A percentile compares a stretch with the other conserved stretches of the same genome.
These are phyloP conservation scores for Acanthamoeba lenticulata DNA, from an alignment of 208 protist species.

Conservation along the genomic window DNA sequence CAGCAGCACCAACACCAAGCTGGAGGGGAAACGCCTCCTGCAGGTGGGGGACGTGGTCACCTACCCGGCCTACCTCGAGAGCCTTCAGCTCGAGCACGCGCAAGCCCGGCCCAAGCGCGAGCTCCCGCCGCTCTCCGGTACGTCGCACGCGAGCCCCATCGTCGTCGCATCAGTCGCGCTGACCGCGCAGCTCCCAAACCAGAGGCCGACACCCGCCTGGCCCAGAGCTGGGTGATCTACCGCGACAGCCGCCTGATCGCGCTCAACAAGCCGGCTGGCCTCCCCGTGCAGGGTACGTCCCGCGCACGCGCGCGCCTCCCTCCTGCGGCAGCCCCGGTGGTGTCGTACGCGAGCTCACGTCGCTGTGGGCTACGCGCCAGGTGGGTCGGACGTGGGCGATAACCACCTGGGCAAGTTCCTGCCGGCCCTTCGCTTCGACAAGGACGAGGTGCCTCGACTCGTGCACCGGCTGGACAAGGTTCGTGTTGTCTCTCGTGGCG, in stretches of 20 bases:
- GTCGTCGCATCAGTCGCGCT: no score
- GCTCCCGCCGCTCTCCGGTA: neutral
- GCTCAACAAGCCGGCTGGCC: conserved; percentile 27
- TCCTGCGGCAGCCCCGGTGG: no score
- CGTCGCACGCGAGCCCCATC: neutral
- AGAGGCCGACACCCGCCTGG: neutral
- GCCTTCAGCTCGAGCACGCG: neutral
- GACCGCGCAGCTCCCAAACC: no score
- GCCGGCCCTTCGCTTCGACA: neutral
- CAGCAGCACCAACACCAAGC: neutral
- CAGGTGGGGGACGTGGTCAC: neutral
- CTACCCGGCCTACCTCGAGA: neutral
- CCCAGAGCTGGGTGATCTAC: conserved; percentile 37
- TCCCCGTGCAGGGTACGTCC: conserved; percentile 45
- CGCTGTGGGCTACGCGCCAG: neutral
- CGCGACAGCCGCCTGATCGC: conserved; percentile 3
- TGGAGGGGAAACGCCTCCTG: neutral
- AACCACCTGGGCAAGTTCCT: conserved; percentile 28
- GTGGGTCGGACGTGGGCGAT: neutral
- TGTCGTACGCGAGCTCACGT: neutral
- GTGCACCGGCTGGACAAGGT: conserved; percentile 52
- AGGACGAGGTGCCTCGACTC: neutral
- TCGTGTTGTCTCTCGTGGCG: neutral
- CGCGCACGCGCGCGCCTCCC: no score
- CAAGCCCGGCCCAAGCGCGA: neutral